These are phyloP conservation scores for Torulaspora franciscae DNA, from an alignment of 805 yeast species.

Conservation along the genomic window DNA sequence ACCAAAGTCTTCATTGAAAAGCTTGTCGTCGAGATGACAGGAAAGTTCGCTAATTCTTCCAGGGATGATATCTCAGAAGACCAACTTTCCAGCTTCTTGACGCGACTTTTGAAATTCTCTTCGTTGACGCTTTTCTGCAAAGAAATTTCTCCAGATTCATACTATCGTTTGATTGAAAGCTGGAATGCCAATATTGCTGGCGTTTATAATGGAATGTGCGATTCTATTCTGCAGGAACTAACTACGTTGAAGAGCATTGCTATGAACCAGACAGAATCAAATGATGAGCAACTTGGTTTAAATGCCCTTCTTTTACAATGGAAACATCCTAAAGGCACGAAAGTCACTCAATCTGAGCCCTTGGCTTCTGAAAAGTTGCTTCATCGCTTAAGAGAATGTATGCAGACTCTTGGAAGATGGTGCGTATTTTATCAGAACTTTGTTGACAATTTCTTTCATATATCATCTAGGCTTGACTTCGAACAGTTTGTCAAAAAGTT, in stretches of 20 bases:
- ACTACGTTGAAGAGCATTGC: neutral
- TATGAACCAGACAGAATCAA: neutral
- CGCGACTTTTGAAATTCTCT: slow-evolving; percentile 42
- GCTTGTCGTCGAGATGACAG: slow-evolving; percentile 42
- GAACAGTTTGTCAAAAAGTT: slow-evolving; percentile 39
- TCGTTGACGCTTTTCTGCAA: slow-evolving; percentile 56
- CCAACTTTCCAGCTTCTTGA: slow-evolving; percentile 32
- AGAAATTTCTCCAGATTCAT: slow-evolving; percentile 48
- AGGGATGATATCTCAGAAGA: slow-evolving; percentile 32
- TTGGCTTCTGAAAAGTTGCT: slow-evolving; percentile 11
- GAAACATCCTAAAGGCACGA: neutral
- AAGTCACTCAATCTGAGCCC: neutral
- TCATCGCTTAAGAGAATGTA: slow-evolving; percentile 10
- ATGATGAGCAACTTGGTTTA: slow-evolving; percentile 7
- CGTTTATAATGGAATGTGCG: slow-evolving; percentile 35
- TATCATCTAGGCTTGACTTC: slow-evolving; percentile 42
- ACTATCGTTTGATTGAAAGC: slow-evolving; percentile 38
- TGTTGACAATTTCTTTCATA: slow-evolving; percentile 42
- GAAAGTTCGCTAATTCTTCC: slow-evolving; percentile 40
- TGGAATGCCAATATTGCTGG: slow-evolving; percentile 38
- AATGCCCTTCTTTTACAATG: slow-evolving; percentile 5
- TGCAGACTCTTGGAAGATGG: slow-evolving; percentile 25
- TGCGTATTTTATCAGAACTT: slow-evolving; percentile 47
- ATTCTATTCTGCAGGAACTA: slow-evolving; percentile 8
- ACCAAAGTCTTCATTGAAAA: slow-evolving; percentile 47